These are phyloP conservation scores for Cubamyces lactineus DNA, from an alignment of 768 basidiomycete genomes.

Conservation along the genomic window DNA sequence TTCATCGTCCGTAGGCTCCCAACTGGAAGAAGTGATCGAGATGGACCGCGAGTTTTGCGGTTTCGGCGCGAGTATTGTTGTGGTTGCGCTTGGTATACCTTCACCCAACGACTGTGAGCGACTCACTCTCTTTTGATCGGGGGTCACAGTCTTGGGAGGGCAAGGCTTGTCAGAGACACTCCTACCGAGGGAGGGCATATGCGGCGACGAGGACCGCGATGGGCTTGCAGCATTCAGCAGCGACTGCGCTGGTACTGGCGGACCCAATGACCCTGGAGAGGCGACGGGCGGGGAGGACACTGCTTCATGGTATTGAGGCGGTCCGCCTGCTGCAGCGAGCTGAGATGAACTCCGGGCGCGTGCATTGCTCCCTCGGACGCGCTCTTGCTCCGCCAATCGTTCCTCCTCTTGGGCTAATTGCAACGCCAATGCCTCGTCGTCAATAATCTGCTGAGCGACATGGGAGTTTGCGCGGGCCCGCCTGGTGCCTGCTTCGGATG, in stretches of 20 bases:
- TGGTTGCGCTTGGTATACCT: not conserved
- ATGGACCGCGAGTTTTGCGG: not conserved
- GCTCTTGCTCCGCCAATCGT: constrained; percentile 40
- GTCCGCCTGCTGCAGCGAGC: not conserved
- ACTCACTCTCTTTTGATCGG: constrained; percentile 3
- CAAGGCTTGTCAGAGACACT: constrained; percentile 22
- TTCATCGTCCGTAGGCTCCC: not conserved
- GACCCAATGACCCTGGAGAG: constrained; percentile 3
- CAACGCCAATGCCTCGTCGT: constrained; percentile 51
- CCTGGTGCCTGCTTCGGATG: not conserved
- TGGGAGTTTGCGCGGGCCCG: not conserved
- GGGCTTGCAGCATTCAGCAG: not conserved
- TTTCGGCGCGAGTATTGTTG: not conserved
- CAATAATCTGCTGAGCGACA: constrained; percentile 28
- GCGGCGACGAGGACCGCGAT: not conserved
- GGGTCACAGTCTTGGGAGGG: constrained; percentile 2
- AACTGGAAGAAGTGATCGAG: constrained; percentile 9
- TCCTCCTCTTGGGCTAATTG: constrained; percentile 44
- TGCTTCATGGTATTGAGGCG: constrained; percentile 23
- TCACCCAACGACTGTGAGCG: constrained; percentile 21
- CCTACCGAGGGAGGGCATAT: constrained; percentile 4
- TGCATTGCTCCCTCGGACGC: constrained; percentile 9
- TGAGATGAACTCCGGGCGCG: not conserved
- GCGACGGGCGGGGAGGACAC: constrained; percentile 3
- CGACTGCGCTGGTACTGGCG: not conserved